Evolutionary conservation across 345 rosid species (phyloP).

Genomic region (Citropsis articulata): DNA sequence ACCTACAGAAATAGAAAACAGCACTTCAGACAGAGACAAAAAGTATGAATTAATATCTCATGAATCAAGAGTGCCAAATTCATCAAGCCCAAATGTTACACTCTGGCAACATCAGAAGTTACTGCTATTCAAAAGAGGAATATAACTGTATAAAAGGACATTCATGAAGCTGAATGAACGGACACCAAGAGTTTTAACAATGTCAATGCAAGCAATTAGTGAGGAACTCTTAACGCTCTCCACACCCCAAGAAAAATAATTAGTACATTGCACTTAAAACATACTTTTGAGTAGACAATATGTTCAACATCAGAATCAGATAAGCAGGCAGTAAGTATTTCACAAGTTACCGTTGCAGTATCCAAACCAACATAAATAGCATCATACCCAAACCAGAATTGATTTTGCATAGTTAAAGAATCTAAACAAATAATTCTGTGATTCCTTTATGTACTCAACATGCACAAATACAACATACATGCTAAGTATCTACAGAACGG

Average conservation of each 20-base stretch:
- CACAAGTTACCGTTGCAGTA: not conserved
- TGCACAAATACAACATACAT: not conserved
- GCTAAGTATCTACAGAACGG: not conserved
- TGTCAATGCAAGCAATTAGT: not conserved
- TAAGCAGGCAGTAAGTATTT: not conserved
- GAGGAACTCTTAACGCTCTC: not conserved
- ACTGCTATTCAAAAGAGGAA: not conserved
- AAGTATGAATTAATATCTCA: not conserved
- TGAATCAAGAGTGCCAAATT: not conserved
- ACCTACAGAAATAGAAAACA: conserved; percentile 45
- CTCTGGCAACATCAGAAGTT: not conserved
- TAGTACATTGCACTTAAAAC: not conserved
- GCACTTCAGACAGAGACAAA: conserved; percentile 1
- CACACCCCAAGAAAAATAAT: not conserved
- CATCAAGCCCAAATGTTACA: not conserved
- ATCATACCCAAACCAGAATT: not conserved
- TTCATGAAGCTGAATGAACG: not conserved
- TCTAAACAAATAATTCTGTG: not conserved
- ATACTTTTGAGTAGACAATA: not conserved
- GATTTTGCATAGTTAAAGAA: not conserved
- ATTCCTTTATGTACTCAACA: not conserved
- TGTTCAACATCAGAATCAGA: not conserved
- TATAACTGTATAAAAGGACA: not conserved
- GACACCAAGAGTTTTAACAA: not conserved
- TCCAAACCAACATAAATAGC: not conserved